These are phyloP conservation scores for Globisporangium perplexum DNA, from an alignment of 352 stramenopile species.

Conservation along the genomic window DNA sequence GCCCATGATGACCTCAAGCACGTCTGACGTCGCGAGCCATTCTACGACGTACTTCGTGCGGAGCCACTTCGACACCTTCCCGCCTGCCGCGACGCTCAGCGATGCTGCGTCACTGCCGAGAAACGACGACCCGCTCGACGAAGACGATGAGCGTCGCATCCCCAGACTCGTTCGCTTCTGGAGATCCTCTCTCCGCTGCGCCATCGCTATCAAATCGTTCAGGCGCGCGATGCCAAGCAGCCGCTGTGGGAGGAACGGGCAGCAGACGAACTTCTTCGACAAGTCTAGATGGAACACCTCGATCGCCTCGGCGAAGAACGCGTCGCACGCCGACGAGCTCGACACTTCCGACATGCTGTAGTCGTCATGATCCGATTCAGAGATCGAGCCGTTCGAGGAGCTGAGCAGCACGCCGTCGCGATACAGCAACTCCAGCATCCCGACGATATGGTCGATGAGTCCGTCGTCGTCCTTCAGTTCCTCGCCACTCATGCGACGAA, in stretches of 20 bases:
- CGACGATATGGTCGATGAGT: slow-evolving; percentile 69
- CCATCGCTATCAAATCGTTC: slow-evolving; percentile 76
- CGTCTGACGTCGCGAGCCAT: slow-evolving; percentile 70
- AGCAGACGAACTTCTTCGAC: slow-evolving; percentile 86
- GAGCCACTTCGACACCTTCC: slow-evolving; percentile 60
- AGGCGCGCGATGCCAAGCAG: slow-evolving; percentile 66
- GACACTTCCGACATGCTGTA: slow-evolving; percentile 6
- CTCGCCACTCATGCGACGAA: slow-evolving; percentile 58
- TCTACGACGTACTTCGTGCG: slow-evolving; percentile 68
- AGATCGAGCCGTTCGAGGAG: slow-evolving; percentile 8
- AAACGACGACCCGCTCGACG: slow-evolving; percentile 16
- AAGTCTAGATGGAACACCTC: slow-evolving; percentile 82
- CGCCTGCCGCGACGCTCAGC: slow-evolving; percentile 18
- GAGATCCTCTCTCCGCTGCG: slow-evolving; percentile 50
- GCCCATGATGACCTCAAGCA: slow-evolving; percentile 79
- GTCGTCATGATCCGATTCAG: slow-evolving; percentile 15
- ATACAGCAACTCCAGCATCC: slow-evolving; percentile 65
- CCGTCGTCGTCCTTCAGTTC: slow-evolving; percentile 81
- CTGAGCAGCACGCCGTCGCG: slow-evolving; percentile 55
- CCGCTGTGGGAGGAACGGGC: slow-evolving; percentile 70
- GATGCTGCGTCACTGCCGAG: slow-evolving; percentile 5
- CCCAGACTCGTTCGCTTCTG: slow-evolving; percentile 63
- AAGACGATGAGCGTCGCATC: slow-evolving; percentile 30
- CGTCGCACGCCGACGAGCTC: slow-evolving; percentile 21
- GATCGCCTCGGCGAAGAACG: slow-evolving; percentile 63